phyloP scores from a whole-genome alignment of 352 stramenopile species.

The Globisporangium carolinianum region DNA sequence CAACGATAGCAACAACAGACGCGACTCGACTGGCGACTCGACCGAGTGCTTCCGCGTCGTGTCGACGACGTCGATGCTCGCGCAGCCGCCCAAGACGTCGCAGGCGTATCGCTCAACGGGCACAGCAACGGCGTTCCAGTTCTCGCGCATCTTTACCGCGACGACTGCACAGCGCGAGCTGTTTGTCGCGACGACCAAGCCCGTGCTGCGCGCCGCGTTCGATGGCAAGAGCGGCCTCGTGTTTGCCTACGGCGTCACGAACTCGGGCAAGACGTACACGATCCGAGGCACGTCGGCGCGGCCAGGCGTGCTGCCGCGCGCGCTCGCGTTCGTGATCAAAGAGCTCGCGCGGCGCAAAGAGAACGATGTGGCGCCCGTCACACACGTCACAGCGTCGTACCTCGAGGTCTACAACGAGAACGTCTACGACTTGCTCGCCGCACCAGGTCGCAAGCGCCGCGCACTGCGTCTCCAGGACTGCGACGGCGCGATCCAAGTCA shows the following conservation, averaged over 20 bases:
- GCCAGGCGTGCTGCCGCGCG: conserved; percentile 79
- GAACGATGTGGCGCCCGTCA: conserved; percentile 28
- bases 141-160: conserved; percentile 78
- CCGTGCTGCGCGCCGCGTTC: conserved; percentile 89
- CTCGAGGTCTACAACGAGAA: conserved; percentile 99
- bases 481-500: conserved; percentile 85
- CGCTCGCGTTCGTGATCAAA: conserved; percentile 64
- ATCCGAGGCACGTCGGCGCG: conserved; percentile 87
- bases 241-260: conserved; percentile 98
- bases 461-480: conserved; percentile 74
- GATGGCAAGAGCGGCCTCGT: conserved; percentile 85
- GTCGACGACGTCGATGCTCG: conserved; percentile 54
- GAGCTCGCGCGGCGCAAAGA: conserved; percentile 49
- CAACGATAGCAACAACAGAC: no score
- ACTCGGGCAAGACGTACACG: conserved; percentile 98
- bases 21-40: background rate
- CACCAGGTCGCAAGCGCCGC: conserved; percentile 44
- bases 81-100: conserved; percentile 65
- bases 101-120: conserved; percentile 70
- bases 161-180: conserved; percentile 84
- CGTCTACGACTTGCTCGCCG: conserved; percentile 92
- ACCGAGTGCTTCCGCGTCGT: conserved; percentile 64
- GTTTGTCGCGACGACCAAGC: conserved; percentile 86
- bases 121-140: conserved; percentile 72
- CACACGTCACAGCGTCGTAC: conserved; percentile 86